A percentile compares a stretch with the other conserved stretches of the same genome.
Evolutionary conservation across 192 early-diverging fungal genomes (phyloP).

Genomic region (Podila horticola): DNA sequence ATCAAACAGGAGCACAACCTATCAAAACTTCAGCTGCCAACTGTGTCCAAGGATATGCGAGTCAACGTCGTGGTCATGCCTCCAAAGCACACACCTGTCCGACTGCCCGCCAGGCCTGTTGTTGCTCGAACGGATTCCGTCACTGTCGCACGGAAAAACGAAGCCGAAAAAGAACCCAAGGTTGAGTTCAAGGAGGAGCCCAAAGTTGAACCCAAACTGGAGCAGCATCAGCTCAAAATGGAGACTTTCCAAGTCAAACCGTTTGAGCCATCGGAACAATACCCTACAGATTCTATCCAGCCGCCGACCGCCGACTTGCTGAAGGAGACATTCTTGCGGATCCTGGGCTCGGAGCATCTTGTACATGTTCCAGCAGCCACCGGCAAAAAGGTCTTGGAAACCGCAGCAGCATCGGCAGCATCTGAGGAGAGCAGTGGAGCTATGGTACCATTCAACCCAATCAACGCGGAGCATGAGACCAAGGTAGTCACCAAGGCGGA

Average conservation of each 20-base stretch:
- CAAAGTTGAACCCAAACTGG: conserved; percentile 12
- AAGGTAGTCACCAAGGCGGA: conserved; percentile 52
- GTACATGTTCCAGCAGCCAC: conserved; percentile 35
- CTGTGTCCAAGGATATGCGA: conserved; percentile 15
- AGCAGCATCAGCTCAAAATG: conserved; percentile 24
- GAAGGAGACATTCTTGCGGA: conserved; percentile 38
- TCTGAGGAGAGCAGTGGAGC: neutral
- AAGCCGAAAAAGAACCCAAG: conserved; percentile 20
- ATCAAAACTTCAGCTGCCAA: conserved; percentile 35
- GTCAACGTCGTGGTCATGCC: conserved; percentile 28
- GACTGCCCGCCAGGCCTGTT: conserved; percentile 26
- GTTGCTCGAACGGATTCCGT: conserved; percentile 34
- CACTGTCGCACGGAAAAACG: conserved; percentile 8
- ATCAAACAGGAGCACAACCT: conserved; percentile 29
- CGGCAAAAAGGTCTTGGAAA: conserved; percentile 41
- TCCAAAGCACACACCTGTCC: conserved; percentile 26
- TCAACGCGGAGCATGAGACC: neutral
- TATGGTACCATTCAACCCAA: conserved; percentile 14
- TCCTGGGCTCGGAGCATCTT: conserved; percentile 30
- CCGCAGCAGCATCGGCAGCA: conserved; percentile 10
- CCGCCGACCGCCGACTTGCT: conserved; percentile 8
- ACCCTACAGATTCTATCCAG: neutral
- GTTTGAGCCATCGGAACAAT: conserved; percentile 28
- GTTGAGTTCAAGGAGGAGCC: conserved; percentile 22
- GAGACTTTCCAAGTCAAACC: conserved; percentile 40